Evolutionary conservation across 2,329 filamentous ascomycete species (phyloP), one percentile per base, ranked within the genome.

Genomic region (Xylaria sp.): DNA sequence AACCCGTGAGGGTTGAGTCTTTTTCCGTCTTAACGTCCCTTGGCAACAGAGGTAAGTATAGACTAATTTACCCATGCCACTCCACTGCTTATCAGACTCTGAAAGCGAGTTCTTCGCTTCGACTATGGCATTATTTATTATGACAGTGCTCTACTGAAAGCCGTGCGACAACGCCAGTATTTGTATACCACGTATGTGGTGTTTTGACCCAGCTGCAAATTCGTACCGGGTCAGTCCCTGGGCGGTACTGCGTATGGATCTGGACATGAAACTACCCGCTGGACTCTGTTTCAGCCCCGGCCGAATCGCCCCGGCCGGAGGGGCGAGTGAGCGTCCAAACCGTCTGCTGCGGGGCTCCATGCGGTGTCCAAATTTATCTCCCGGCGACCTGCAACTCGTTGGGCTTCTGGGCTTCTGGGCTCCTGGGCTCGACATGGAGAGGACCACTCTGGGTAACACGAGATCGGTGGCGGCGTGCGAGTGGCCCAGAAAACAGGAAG

Each of bases 291-390:
- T 68, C 66, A 68, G 62, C 39, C 57, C 61, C 49, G 51, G 54
- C 31, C 44, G 20, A 59, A 25, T 61, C 53, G 59, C 63, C 51
- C 66, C 58, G 63, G 66, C 55, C 39, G 39, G 59, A 63, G 45
- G 66, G 51, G 56, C 59, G 36, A 56, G 53, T 20, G 60, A 59
- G 54, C 25, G 11, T 53, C 49, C 27, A 58, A 44, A 58, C 39
- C 42, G 50, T 38, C 20, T 61, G 15, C 50, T 49, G 64, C 61
- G 64, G 67, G 63, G 57, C 56, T 56, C 64, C 63, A 67, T 69
- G 67, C 67, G 61, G 65, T 68, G 61, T 67, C 61, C 65, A 67
- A 67, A 67, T 60, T 65, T 67, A 65, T 67, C 65, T 67, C 58
- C 65, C 65, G 61, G 51, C 45, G 33, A 31, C 42, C 55, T 51